Conservation (phyloP, 2,329 filamentous ascomycete genomes). For the Aspergillus ruber region DNA sequence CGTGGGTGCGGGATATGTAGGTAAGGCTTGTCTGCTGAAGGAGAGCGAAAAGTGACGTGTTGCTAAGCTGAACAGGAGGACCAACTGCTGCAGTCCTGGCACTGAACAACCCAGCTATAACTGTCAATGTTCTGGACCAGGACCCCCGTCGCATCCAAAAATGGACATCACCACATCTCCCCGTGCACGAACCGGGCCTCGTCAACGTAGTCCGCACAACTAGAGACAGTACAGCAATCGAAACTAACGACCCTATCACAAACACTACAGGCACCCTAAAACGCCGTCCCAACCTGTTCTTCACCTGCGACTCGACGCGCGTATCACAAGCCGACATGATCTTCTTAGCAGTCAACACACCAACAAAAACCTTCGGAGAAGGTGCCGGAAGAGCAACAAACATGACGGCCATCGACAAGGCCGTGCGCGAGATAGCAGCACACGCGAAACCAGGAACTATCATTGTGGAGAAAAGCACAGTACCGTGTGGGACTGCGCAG, state of each 20-base stretch:
- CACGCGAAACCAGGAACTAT: slow-evolving; percentile 62
- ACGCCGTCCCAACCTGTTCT: slow-evolving; percentile 62
- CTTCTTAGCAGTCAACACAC: slow-evolving; percentile 72
- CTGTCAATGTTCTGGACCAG: slow-evolving; percentile 68
- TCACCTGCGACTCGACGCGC: slow-evolving; percentile 60
- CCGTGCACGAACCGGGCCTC: slow-evolving; percentile 70
- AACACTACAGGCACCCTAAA: slow-evolving; percentile 29
- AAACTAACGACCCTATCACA: neutral
- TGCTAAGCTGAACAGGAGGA: slow-evolving; percentile 47
- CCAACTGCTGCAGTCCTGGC: slow-evolving; percentile 71
- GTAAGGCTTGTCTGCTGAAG: slow-evolving; percentile 43
- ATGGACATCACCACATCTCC: slow-evolving; percentile 68
- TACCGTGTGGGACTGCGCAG: slow-evolving; percentile 68
- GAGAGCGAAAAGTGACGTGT: neutral
- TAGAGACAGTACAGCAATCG: slow-evolving; percentile 28
- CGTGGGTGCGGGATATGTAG: slow-evolving; percentile 69
- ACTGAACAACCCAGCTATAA: slow-evolving; percentile 63
- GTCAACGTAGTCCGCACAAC: slow-evolving; percentile 56
- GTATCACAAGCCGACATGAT: slow-evolving; percentile 66
- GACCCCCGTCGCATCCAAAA: slow-evolving; percentile 59
- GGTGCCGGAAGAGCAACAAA: slow-evolving; percentile 68
- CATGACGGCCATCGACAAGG: slow-evolving; percentile 65
- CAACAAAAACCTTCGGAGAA: slow-evolving; percentile 64
- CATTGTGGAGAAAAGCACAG: slow-evolving; percentile 76
- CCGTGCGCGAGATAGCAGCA: slow-evolving; percentile 60